Evolutionary conservation across 495 filamentous ascomycete genomes (phyloP).

Genomic region (Penicillium argentinense): DNA sequence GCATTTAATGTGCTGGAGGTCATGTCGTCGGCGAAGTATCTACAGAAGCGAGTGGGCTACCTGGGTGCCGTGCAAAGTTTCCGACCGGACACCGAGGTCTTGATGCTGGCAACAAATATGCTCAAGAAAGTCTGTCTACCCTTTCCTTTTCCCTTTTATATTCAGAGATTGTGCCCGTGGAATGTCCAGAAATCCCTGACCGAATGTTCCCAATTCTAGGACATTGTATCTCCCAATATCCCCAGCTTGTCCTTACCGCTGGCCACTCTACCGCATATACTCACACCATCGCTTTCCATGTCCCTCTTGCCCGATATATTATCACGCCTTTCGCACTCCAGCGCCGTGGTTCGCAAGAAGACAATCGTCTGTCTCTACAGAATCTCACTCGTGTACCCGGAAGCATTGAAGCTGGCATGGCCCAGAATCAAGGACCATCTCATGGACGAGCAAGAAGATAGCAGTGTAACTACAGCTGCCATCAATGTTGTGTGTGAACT

Average conservation of each 20-base stretch:
- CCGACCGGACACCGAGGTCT: slow-evolving; percentile 88
- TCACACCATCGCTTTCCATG: slow-evolving; percentile 85
- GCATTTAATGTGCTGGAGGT: slow-evolving; percentile 97
- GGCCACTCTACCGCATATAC: slow-evolving; percentile 83
- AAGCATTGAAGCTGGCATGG: slow-evolving; percentile 89
- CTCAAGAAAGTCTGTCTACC: slow-evolving; percentile 75
- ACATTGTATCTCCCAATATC: slow-evolving; percentile 72
- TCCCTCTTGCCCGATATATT: slow-evolving; percentile 83
- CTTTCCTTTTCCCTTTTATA: background rate
- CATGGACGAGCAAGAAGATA: slow-evolving; percentile 86
- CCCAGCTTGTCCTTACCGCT: slow-evolving; percentile 82
- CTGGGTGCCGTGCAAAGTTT: slow-evolving; percentile 97
- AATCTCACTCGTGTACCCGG: slow-evolving; percentile 89
- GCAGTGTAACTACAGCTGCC: slow-evolving; percentile 91
- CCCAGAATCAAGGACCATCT: slow-evolving; percentile 93
- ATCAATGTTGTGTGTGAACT: slow-evolving; percentile 97
- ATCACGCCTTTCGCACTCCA: slow-evolving; percentile 81
- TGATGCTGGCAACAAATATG: slow-evolving; percentile 96
- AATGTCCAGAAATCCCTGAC: no score
- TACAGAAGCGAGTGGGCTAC: slow-evolving; percentile 93
- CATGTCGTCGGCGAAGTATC: slow-evolving; percentile 93
- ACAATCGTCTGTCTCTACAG: slow-evolving; percentile 91
- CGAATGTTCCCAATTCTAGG: slow-evolving; percentile 56
- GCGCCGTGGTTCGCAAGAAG: slow-evolving; percentile 85
- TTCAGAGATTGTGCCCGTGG: background rate